Base-by-base conservation (phyloP, 163 green algal genomes). In the Trebouxiophyceae sp. region DNA sequence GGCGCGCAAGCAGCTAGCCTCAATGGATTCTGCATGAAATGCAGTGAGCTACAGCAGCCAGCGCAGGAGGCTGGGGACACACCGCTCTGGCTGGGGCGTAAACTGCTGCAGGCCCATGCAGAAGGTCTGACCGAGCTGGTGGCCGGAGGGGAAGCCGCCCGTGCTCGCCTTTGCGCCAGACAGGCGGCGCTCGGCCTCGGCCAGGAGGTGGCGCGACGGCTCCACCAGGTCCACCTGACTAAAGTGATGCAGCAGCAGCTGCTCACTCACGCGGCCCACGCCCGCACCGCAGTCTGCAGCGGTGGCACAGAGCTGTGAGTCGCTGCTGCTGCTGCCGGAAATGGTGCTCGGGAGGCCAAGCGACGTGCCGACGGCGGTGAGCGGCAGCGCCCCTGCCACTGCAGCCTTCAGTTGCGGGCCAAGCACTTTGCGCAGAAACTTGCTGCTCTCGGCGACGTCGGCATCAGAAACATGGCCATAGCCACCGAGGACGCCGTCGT, bases 151-250 rank as follows among this genome's bases (percentile, higher is more conserved):
- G n/a, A n/a, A n/a, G n/a, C n/a, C n/a, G n/a, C n/a, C n/a, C n/a
- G n/a, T n/a, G n/a, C n/a, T n/a, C n/a, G n/a, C n/a, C n/a, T n/a
- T n/a, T n/a, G n/a, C n/a, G n/a, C 28, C 30, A 28, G 27, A 45
- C 27, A 62, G 56, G 19, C 26, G 54, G 28, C 33, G 39, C 44
- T 62, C 24, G 8, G 75, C 84, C 29, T 72, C 70, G 2, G 85
- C 71, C n/a, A 96, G 70, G 63, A 96, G 77, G 68, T 95, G 90
- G 60, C 64, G 66, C 12, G 70, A 85, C 5, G 90, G 90, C 79
- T 97, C 90, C 23, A 96, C 64, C 31, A 97, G 68, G 72, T 97
- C 90, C 22, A 97, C 89, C 31, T 83, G 65, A 22, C 84, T 32
- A 66, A 92, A 97, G 59, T 83, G 69, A 29, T 89, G 79, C 62